phyloP scores from a whole-genome alignment of 805 yeast species.

The Saccharomyces kudriavzevii region DNA sequence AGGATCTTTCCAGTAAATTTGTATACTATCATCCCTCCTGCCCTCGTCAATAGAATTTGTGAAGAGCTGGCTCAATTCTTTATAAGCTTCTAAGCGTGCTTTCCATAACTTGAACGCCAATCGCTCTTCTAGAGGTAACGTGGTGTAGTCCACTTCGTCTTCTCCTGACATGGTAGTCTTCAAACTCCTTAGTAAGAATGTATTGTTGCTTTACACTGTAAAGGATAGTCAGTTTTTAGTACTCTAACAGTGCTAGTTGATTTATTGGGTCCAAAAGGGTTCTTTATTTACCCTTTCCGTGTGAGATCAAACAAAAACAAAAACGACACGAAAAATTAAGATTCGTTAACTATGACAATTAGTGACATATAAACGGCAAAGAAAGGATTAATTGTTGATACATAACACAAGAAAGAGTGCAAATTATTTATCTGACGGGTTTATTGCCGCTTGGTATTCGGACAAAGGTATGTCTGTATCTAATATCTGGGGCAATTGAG shows the following conservation, averaged over 20 bases:
- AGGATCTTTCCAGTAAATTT: slow-evolving; percentile 40
- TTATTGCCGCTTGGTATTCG: neutral
- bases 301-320: neutral
- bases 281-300: neutral
- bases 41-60: slow-evolving; percentile 32
- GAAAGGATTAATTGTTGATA: neutral
- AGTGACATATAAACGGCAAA: neutral
- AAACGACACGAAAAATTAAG: neutral
- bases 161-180: slow-evolving; percentile 1
- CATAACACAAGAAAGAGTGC: neutral
- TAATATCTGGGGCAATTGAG: neutral
- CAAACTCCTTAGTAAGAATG: neutral
- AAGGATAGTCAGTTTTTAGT: neutral
- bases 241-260: neutral
- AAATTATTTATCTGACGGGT: no score
- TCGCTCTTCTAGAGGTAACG: slow-evolving; percentile 59
- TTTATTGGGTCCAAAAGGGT: neutral
- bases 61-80: slow-evolving; percentile 49
- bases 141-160: slow-evolving; percentile 53
- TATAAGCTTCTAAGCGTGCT: slow-evolving; percentile 74
- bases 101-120: slow-evolving; percentile 76
- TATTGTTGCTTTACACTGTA: neutral
- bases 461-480: neutral
- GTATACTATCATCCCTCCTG: slow-evolving; percentile 4
- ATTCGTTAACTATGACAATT: neutral